These are phyloP conservation scores for Xylaria sp. DNA, from an alignment of 2,329 filamentous ascomycete species.

Conservation along the genomic window DNA sequence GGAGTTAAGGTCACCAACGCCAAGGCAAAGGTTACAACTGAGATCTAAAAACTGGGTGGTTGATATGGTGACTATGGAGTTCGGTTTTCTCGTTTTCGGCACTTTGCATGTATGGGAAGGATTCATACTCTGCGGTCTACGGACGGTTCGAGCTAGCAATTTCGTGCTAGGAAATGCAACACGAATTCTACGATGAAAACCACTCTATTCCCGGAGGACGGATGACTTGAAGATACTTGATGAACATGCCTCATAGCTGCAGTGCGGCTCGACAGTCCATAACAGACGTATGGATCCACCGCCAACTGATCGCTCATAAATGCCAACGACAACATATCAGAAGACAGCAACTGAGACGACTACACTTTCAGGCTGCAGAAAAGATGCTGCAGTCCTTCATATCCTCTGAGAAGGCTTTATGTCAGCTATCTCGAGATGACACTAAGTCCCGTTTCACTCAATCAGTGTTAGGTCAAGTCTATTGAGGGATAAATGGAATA, in stretches of 20 bases:
- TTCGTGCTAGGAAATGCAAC: slow-evolving; percentile 51
- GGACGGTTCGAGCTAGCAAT: slow-evolving; percentile 52
- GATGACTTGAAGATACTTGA: slow-evolving; percentile 34
- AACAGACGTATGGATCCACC: slow-evolving; percentile 18
- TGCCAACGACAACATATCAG: slow-evolving; percentile 23
- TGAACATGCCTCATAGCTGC: slow-evolving; percentile 35
- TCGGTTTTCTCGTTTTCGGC: slow-evolving; percentile 52
- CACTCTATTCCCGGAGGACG: slow-evolving; percentile 28
- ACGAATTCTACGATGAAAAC: slow-evolving; percentile 50
- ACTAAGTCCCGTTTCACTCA: slow-evolving; percentile 14
- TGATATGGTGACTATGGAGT: slow-evolving; percentile 48
- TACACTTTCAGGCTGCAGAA: slow-evolving; percentile 4
- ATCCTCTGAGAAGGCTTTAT: slow-evolving; percentile 15
- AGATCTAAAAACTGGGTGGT: slow-evolving; percentile 69
- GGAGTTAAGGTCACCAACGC: slow-evolving; percentile 99
- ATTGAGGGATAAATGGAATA: slow-evolving; percentile 27
- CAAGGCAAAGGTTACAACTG: slow-evolving; percentile 98
- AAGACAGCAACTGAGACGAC: slow-evolving; percentile 20
- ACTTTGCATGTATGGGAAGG: slow-evolving; percentile 52
- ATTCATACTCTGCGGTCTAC: slow-evolving; percentile 51
- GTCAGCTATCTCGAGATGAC: slow-evolving; percentile 21
- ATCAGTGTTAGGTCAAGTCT: slow-evolving; percentile 13
- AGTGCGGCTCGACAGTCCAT: slow-evolving; percentile 22
- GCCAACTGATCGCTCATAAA: slow-evolving; percentile 25
- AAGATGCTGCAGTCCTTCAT: slow-evolving; percentile 11